These are phyloP conservation scores for Pigoraptor vietnamica DNA, from an alignment of 78 protist species.

Conservation along the genomic window DNA sequence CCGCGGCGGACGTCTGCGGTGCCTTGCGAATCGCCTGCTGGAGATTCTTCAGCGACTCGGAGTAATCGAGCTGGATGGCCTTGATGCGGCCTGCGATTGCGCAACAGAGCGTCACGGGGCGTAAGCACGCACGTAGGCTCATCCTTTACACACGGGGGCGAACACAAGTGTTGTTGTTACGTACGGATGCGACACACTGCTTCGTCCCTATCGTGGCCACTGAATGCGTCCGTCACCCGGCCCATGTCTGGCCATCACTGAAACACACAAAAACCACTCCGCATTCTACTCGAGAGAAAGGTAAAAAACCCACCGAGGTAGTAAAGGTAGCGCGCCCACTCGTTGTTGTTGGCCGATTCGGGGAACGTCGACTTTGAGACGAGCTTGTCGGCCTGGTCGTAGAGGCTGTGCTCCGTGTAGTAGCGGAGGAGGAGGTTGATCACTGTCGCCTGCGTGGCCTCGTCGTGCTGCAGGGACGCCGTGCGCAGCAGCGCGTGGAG, in stretches of 20 bases:
- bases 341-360: constrained; percentile 59
- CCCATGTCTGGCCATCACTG: too few relatives aligned
- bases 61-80: constrained; percentile 86
- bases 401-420: constrained; percentile 58
- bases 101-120: background rate
- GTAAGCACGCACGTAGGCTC: background rate
- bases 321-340: constrained; percentile 85
- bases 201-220: too few relatives aligned
- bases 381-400: constrained; percentile 85
- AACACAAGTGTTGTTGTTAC: too few relatives aligned
- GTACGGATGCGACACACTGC: too few relatives aligned
- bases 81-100: constrained; percentile 70
- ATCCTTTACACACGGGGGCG: too few relatives aligned
- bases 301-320: constrained; percentile 51
- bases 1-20: constrained; percentile 84
- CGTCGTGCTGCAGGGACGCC: constrained; percentile 73
- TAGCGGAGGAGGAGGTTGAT: constrained; percentile 80
- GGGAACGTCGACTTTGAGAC: constrained; percentile 68
- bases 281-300: background rate
- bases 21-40: constrained; percentile 87
- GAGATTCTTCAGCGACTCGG: constrained; percentile 60
- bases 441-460: constrained; percentile 58
- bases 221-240: too few relatives aligned
- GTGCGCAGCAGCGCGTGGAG: constrained; percentile 61
- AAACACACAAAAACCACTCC: background rate